Percentiles rank a stretch among this genome's conserved stretches.
These are phyloP conservation scores for Geoglossum glabrum DNA, from an alignment of 495 filamentous ascomycete genomes.

Conservation along the genomic window DNA sequence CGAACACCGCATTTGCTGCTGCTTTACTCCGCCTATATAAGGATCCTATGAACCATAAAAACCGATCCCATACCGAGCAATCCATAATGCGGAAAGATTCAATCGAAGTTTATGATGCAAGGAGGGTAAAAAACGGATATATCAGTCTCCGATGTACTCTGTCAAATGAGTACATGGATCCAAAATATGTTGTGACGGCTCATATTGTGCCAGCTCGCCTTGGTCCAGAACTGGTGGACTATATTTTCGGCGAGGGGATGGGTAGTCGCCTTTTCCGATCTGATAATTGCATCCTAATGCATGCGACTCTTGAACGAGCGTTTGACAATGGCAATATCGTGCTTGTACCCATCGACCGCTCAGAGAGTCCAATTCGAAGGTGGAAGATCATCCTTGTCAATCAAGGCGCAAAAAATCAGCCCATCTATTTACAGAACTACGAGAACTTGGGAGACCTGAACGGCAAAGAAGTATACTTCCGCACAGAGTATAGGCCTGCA, in stretches of 20 bases:
- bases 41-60: background rate
- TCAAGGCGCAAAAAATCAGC: background rate
- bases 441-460: background rate
- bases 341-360: background rate
- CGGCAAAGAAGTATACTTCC: background rate
- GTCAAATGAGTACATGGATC: background rate
- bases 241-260: background rate
- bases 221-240: background rate
- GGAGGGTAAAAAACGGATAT: too few relatives aligned
- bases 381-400: background rate
- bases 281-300: background rate
- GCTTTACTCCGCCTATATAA: background rate
- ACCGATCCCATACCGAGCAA: background rate
- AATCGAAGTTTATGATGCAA: background rate
- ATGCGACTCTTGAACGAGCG: background rate
- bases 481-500: background rate
- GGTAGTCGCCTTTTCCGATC: background rate
- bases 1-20: background rate
- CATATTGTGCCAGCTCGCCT: background rate
- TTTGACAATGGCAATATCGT: constrained; percentile 1
- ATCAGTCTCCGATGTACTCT: background rate
- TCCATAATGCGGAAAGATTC: background rate
- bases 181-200: background rate
- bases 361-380: background rate
- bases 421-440: background rate